Conservation (phyloP, 768 basidiomycete genomes). For the Tylopilus intermedius region DNA sequence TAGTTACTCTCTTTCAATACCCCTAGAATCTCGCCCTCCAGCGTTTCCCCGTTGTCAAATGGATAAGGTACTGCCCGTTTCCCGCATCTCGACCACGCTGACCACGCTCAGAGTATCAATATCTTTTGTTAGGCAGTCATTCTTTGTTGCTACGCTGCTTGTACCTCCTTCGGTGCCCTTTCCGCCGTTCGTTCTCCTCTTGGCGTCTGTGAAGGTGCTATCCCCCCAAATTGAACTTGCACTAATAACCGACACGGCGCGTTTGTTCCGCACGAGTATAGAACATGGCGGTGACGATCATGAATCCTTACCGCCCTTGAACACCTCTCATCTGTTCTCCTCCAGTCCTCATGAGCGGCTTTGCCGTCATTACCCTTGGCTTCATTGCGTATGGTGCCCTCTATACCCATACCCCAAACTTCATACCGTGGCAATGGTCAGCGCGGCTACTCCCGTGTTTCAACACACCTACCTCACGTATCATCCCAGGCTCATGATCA, state of each 20-base stretch:
- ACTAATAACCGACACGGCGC: slow-evolving; percentile 48
- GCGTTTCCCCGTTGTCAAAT: slow-evolving; percentile 71
- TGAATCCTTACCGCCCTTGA: slow-evolving; percentile 43
- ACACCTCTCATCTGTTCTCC: neutral
- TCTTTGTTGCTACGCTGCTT: slow-evolving; percentile 58
- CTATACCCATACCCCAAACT: slow-evolving; percentile 48
- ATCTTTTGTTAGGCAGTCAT: slow-evolving; percentile 71
- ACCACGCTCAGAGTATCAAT: slow-evolving; percentile 44
- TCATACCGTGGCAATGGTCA: slow-evolving; percentile 77
- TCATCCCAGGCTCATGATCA: slow-evolving; percentile 62
- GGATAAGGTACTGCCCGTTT: slow-evolving; percentile 59
- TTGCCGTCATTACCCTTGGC: slow-evolving; percentile 68
- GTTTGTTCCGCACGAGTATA: slow-evolving; percentile 48
- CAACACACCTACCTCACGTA: slow-evolving; percentile 7
- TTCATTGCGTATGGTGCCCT: slow-evolving; percentile 66
- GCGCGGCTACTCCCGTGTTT: slow-evolving; percentile 12
- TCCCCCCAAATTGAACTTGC: slow-evolving; percentile 52
- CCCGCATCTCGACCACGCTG: neutral
- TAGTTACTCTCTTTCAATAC: slow-evolving; percentile 57
- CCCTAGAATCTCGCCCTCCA: slow-evolving; percentile 78
- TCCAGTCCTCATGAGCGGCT: slow-evolving; percentile 71
- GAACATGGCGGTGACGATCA: slow-evolving; percentile 62
- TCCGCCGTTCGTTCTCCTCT: slow-evolving; percentile 73
- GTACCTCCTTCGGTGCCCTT: slow-evolving; percentile 64
- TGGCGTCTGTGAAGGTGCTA: slow-evolving; percentile 75